Evolutionary conservation across 495 filamentous ascomycete species (phyloP).

Genomic region (Ramalina intermedia): DNA sequence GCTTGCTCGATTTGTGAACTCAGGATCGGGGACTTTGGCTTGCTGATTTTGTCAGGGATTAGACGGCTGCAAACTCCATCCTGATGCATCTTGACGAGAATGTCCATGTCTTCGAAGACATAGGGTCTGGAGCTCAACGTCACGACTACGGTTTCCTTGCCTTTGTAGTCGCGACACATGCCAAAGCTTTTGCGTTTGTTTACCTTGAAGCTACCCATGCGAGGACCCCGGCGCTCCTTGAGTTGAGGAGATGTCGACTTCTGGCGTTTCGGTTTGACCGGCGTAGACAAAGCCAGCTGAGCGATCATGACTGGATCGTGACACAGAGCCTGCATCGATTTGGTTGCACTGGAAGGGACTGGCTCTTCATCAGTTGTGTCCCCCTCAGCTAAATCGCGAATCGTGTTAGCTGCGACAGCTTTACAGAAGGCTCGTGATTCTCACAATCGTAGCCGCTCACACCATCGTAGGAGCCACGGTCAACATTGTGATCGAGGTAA

Average conservation of each 20-base stretch:
- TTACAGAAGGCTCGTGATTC: slow-evolving; percentile 23
- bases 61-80: neutral
- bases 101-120: no score
- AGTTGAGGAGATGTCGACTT: slow-evolving; percentile 26
- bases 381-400: slow-evolving; percentile 48
- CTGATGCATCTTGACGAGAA: neutral
- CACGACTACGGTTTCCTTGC: no score
- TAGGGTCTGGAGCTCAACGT: no score
- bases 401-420: slow-evolving; percentile 37
- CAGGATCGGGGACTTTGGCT: neutral
- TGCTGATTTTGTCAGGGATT: neutral
- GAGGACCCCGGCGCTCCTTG: slow-evolving; percentile 39
- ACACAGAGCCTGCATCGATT: slow-evolving; percentile 40
- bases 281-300: slow-evolving; percentile 15
- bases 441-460: slow-evolving; percentile 73
- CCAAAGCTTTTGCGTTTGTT: slow-evolving; percentile 21
- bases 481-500: slow-evolving; percentile 25
- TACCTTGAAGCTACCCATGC: slow-evolving; percentile 38
- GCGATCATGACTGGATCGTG: slow-evolving; percentile 39
- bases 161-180: no score
- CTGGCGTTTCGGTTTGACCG: slow-evolving; percentile 21
- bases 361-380: slow-evolving; percentile 78
- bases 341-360: slow-evolving; percentile 40
- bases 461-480: slow-evolving; percentile 37
- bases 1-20: neutral